A percentile compares a stretch with the other conserved stretches of the same genome.
phyloP scores from a whole-genome alignment of 2,329 filamentous ascomycete species.

The Pseudopyricularia cyperi region DNA sequence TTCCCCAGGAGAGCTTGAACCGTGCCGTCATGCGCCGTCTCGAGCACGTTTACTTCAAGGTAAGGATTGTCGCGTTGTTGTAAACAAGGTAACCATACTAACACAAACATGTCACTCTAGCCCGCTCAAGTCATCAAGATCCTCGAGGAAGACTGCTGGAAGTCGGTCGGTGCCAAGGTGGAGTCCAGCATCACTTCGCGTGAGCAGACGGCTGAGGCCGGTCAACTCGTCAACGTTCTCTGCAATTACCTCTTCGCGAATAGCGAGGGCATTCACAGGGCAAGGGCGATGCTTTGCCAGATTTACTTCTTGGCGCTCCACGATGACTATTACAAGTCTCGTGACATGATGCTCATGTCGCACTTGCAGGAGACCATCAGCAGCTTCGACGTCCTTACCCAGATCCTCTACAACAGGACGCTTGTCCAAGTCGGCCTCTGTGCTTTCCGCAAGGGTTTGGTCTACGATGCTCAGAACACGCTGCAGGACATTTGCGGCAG shows the following conservation, averaged over 20 bases:
- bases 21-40: slow-evolving; percentile 85
- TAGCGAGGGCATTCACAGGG: slow-evolving; percentile 91
- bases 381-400: slow-evolving; percentile 92
- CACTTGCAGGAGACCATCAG: slow-evolving; percentile 94
- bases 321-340: slow-evolving; percentile 93
- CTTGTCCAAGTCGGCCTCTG: slow-evolving; percentile 96
- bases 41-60: slow-evolving; percentile 98
- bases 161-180: slow-evolving; percentile 53
- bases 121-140: slow-evolving; percentile 86
- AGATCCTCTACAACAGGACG: slow-evolving; percentile 97
- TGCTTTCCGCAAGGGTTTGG: slow-evolving; percentile 90
- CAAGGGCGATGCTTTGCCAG: slow-evolving; percentile 93
- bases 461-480: slow-evolving; percentile 96
- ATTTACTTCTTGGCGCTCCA: slow-evolving; percentile 97
- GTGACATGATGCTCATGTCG: slow-evolving; percentile 99
- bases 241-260: slow-evolving; percentile 92
- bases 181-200: slow-evolving; percentile 76
- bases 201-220: slow-evolving; percentile 51
- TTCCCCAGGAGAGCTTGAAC: slow-evolving; percentile 79
- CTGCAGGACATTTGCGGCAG: slow-evolving; percentile 97
- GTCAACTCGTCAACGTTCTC: slow-evolving; percentile 67
- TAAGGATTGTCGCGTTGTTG: slow-evolving; percentile 18
- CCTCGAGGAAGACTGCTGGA: slow-evolving; percentile 90
- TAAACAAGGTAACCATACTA: neutral
- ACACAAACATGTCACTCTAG: slow-evolving; percentile 21